Evolutionary conservation across 2,329 filamentous ascomycete species (phyloP).

Genomic region (Fusarium ambrosium): DNA sequence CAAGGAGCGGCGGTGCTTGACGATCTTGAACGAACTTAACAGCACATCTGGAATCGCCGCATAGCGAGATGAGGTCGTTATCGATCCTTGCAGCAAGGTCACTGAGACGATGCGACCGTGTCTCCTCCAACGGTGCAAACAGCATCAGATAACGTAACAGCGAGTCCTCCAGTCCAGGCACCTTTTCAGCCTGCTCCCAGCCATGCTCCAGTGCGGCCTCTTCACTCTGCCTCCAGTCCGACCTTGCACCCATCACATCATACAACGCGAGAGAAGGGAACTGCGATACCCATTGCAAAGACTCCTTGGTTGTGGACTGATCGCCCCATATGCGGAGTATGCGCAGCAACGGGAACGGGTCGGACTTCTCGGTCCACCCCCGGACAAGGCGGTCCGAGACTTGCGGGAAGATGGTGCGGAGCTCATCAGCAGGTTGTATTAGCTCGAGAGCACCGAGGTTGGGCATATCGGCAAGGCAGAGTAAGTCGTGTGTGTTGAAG

Average conservation of each 20-base stretch:
- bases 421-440: conserved; percentile 54
- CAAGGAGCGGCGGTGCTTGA: conserved; percentile 51
- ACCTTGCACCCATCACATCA: conserved; percentile 55
- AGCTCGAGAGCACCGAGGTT: conserved; percentile 65
- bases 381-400: conserved; percentile 62
- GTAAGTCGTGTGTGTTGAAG: conserved; percentile 56
- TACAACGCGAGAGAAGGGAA: conserved; percentile 62
- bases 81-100: conserved; percentile 52
- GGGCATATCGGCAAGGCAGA: conserved; percentile 56
- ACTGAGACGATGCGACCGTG: conserved; percentile 37
- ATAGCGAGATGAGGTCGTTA: conserved; percentile 52
- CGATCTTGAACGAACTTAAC: conserved; percentile 50
- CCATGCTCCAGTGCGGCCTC: conserved; percentile 46
- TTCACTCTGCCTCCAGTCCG: conserved; percentile 53
- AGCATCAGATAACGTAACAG: conserved; percentile 54
- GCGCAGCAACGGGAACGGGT: conserved; percentile 62
- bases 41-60: conserved; percentile 50
- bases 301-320: conserved; percentile 55
- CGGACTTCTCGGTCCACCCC: conserved; percentile 58
- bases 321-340: conserved; percentile 62
- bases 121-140: conserved; percentile 49
- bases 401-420: conserved; percentile 50
- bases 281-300: conserved; percentile 56
- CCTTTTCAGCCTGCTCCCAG: conserved; percentile 51
- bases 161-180: conserved; percentile 49